Evolutionary conservation across 441 rosid species (phyloP), one percentile per base, ranked within the genome.

Genomic region (Croton laevigatus): DNA sequence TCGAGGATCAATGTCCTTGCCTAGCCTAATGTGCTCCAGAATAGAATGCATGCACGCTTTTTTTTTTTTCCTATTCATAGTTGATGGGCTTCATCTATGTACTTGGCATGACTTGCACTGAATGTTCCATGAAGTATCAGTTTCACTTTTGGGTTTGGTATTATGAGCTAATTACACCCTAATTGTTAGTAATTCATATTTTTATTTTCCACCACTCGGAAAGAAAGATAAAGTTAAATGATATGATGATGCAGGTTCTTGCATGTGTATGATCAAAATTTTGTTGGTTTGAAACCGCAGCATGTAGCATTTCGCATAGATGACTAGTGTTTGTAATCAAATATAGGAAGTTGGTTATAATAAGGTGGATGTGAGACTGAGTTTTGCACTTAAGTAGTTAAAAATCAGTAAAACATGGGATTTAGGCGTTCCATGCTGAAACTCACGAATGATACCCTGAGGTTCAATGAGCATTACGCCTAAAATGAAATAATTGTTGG

Each of bases 61-160:
- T 40, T 6, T 40, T 40, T 97, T 97, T 92, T 71, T 84, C 90
- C 8, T 7, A 6, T 40, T 40, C 44, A 40, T 40, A 9, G 2
- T 61, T 4, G 48, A 40, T 8, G 5, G 13, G 17, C 40, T 4
- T 84, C 62, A 23, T 62, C 65, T 27, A 58, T 27, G 32, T 27
- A 27, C 6, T 13, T 12, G 62, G 62, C 14, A 8, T 14, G 5
- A 58, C 7, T 37, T 12, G 17, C n/a, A 9, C 2, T 32, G 40
- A 22, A 20, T n/a, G 57, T 20, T 8, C 23, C 7, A 52, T 52
- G 19, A 52, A 49, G 19, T 52, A 19, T 52, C 19, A 58, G 5
- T n/a, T 6, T 58, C 40, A 12, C 3, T 32, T 58, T 40, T 9
- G 17, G 40, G 37, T 32, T n/a, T 5, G 40, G 62, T 16, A n/a